Base-by-base conservation (phyloP, 176 grass and related monocot genomes). In the Chloris gayana region DNA sequence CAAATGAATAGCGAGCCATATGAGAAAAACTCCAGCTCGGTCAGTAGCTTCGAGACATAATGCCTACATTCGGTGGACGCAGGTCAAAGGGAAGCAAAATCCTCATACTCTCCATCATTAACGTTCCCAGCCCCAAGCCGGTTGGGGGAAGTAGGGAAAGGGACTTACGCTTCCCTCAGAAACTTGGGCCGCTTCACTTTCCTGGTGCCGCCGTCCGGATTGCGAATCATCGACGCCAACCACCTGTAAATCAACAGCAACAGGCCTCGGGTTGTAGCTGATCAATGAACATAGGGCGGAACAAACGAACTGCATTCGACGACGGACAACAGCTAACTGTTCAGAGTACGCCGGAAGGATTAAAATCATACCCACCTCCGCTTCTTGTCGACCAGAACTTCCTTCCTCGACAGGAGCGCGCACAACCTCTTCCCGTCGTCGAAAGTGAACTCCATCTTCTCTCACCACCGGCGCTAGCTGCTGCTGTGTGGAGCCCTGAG, bases 111-210 rank as follows among this genome's bases (percentile, higher is more conserved):
- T 42, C 75, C 42, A 50, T 42, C 33, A 34, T 18, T 29, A 5
- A 19, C 30, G 30, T 22, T 31, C 15, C 47, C 56, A 65, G 17
- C n/a, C n/a, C n/a, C n/a, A 39, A 82, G 14, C 31, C 1, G 6
- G 18, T 3, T 29, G 19, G 1, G 54, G 54, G 22, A 10, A 24
- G 54, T 4, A 57, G 8, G 51, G 32, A 44, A 15, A 57, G 8
- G 51, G 32, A 44, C 85, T 77, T 72, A 82, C 86, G 30, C 12
- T 0, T 69, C 86, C 25, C 60, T 39, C 3, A 84, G 44, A 80
- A 88, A 88, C 42, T 80, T 80, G 15, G 86, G 86, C 26, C 81
- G 69, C 69, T 88, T 88, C 64, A 69, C 66, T 0, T 6, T 25
- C 10, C 32, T 84, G 30, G 5, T 14, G 53, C 41, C 13, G 69